These are phyloP conservation scores for Lasiodiplodia sp. DNA, from an alignment of 2,329 filamentous ascomycete genomes.

Conservation along the genomic window DNA sequence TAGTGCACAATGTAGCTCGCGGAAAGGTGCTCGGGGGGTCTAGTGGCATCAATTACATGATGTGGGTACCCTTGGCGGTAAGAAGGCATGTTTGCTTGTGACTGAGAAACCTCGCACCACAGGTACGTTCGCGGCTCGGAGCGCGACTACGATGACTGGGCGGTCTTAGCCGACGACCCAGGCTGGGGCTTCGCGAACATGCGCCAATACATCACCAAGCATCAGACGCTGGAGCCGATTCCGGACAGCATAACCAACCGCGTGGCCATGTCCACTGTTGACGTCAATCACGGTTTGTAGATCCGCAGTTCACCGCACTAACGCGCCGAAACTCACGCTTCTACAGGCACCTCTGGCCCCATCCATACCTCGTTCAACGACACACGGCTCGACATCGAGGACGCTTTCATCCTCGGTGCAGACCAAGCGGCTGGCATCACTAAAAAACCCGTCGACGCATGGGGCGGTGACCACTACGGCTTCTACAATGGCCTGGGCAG, in stretches of 20 bases:
- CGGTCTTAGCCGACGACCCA: not conserved
- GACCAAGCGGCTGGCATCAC: slow-evolving; percentile 38
- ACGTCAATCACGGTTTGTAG: slow-evolving; percentile 37
- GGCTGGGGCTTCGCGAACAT: slow-evolving; percentile 57
- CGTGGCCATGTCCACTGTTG: slow-evolving; percentile 23
- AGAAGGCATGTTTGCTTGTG: not conserved
- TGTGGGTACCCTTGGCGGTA: slow-evolving; percentile 9
- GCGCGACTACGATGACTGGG: slow-evolving; percentile 33
- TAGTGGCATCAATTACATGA: slow-evolving; percentile 40
- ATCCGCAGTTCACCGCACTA: slow-evolving; percentile 34
- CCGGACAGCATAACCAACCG: slow-evolving; percentile 39
- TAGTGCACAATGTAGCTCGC: slow-evolving; percentile 29
- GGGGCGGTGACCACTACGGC: slow-evolving; percentile 46
- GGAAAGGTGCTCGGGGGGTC: slow-evolving; percentile 48
- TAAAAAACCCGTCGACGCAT: slow-evolving; percentile 45
- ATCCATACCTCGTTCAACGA: slow-evolving; percentile 47
- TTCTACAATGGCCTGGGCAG: slow-evolving; percentile 43
- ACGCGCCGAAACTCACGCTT: slow-evolving; percentile 36
- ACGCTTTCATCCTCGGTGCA: slow-evolving; percentile 38
- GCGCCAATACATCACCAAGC: slow-evolving; percentile 53
- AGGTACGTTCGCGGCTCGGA: slow-evolving; percentile 43
- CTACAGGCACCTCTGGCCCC: slow-evolving; percentile 40
- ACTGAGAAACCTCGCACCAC: slow-evolving; percentile 17
- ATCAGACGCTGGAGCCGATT: slow-evolving; percentile 46
- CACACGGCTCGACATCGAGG: slow-evolving; percentile 35